Conservation (phyloP, 257 asterid genomes). For the Solanum ossicruentum region DNA sequence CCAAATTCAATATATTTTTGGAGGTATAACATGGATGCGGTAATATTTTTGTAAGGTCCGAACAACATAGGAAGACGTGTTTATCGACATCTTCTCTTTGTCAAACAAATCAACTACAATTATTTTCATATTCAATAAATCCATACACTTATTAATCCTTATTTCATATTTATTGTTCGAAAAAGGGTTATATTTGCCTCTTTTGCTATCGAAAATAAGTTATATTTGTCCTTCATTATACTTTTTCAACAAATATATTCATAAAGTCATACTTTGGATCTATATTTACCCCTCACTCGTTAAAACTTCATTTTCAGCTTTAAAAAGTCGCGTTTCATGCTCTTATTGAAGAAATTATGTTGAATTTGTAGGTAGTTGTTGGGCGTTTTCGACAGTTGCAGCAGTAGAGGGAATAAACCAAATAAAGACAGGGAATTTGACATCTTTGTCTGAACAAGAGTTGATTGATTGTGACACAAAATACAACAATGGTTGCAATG, state of each 20-base stretch:
- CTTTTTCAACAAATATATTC: not conserved
- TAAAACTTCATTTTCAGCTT: not conserved
- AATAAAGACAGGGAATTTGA: constrained; percentile 4
- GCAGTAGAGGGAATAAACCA: constrained; percentile 9
- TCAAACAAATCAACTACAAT: not conserved
- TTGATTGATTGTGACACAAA: constrained; percentile 27
- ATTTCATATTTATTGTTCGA: not conserved
- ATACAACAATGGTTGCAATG: constrained; percentile 22
- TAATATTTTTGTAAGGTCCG: not conserved
- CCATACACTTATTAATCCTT: not conserved
- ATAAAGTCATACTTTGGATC: not conserved
- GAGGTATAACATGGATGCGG: not conserved
- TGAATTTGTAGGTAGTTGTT: not conserved
- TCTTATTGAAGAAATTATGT: not conserved
- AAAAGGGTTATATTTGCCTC: not conserved
- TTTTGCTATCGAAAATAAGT: not conserved
- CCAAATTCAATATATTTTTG: not conserved
- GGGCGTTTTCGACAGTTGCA: constrained; percentile 10
- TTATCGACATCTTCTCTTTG: not conserved
- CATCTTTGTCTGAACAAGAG: constrained; percentile 25
- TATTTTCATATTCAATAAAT: not conserved
- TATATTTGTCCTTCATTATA: too few species aligned
- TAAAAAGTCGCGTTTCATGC: not conserved
- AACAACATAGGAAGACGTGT: not conserved
- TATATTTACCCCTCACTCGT: not conserved